A percentile compares a stretch with the other conserved stretches of the same genome.
Evolutionary conservation across 371 early-diverging fungal species (phyloP).

Genomic region (Dichotomocladium elegans): DNA sequence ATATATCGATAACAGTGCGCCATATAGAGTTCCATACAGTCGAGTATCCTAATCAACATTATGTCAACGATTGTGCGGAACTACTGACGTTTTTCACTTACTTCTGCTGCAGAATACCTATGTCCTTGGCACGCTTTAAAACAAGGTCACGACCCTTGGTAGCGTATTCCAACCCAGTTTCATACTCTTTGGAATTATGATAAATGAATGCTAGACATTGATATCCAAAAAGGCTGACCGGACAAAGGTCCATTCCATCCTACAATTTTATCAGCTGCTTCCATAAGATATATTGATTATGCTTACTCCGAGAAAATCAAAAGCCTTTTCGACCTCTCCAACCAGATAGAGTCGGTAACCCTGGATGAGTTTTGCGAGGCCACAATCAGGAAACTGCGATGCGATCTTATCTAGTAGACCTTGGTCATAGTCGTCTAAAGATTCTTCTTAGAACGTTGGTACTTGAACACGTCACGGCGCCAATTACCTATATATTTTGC

Average conservation of each 20-base stretch:
- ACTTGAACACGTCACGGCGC: background rate
- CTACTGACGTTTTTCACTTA: slow-evolving; percentile 7
- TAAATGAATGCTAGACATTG: slow-evolving; percentile 54
- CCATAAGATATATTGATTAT: background rate
- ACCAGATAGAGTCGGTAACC: slow-evolving; percentile 43
- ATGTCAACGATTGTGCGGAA: background rate
- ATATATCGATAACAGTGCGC: slow-evolving; percentile 61
- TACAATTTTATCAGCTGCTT: slow-evolving; percentile 2
- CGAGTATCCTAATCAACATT: slow-evolving; percentile 33
- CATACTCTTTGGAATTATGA: slow-evolving; percentile 50
- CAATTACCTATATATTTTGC: slow-evolving; percentile 32
- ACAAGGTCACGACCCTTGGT: slow-evolving; percentile 47
- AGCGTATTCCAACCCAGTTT: slow-evolving; percentile 60
- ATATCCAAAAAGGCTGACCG: slow-evolving; percentile 47
- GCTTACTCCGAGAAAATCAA: slow-evolving; percentile 39
- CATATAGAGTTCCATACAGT: slow-evolving; percentile 59
- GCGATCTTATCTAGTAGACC: slow-evolving; percentile 35
- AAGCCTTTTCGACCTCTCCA: slow-evolving; percentile 38
- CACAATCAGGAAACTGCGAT: slow-evolving; percentile 46
- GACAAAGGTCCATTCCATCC: slow-evolving; percentile 47
- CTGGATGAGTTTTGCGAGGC: slow-evolving; percentile 46
- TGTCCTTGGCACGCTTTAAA: slow-evolving; percentile 20
- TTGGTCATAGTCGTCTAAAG: slow-evolving; percentile 43
- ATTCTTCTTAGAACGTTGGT: background rate
- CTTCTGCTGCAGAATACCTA: slow-evolving; percentile 37